phyloP scores from a whole-genome alignment of 176 grass and related monocot genomes.

The Avena eriantha region DNA sequence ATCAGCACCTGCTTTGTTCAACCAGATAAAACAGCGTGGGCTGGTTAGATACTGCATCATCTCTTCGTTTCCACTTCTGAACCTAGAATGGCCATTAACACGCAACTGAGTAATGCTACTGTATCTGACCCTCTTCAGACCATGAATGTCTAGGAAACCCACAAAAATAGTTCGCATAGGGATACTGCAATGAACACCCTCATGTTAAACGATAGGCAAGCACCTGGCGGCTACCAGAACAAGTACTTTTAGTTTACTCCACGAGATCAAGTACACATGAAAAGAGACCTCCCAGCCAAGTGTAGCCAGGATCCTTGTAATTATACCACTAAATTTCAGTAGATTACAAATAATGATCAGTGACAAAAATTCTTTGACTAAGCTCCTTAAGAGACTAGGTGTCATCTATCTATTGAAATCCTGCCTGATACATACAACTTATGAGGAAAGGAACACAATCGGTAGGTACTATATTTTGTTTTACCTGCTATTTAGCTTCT shows the following conservation, averaged over 20 bases:
- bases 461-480: neutral
- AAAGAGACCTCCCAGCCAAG: neutral
- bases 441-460: constrained; percentile 10
- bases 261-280: neutral
- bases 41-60: neutral
- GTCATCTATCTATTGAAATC: neutral
- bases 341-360: neutral
- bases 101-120: neutral
- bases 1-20: neutral
- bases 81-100: constrained; percentile 1
- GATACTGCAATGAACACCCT: neutral
- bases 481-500: constrained; percentile 51
- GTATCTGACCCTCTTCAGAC: neutral
- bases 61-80: neutral
- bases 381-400: neutral
- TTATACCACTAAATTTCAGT: neutral
- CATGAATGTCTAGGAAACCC: neutral
- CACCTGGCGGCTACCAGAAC: neutral
- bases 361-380: neutral
- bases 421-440: neutral
- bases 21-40: neutral
- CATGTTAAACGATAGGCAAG: neutral
- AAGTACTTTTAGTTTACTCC: neutral
- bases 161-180: neutral
- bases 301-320: neutral